These are phyloP conservation scores for Podospora tetraspora DNA, from an alignment of 495 filamentous ascomycete species.

Conservation along the genomic window DNA sequence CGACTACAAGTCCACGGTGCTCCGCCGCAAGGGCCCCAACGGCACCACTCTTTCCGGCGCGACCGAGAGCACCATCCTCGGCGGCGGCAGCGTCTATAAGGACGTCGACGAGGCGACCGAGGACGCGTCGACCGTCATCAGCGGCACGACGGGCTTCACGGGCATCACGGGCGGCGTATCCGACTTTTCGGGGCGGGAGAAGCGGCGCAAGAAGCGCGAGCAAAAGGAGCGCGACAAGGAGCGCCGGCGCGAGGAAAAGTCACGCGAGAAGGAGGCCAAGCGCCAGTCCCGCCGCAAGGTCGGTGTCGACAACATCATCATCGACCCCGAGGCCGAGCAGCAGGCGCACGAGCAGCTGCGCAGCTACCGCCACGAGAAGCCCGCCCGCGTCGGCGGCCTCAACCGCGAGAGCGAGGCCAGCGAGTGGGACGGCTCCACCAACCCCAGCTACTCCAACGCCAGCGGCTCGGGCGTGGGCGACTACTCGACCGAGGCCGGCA, in stretches of 20 bases:
- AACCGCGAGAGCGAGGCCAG: constrained; percentile 72
- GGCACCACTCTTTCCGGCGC: constrained; percentile 74
- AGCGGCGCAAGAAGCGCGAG: constrained; percentile 45
- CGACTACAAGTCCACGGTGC: constrained; percentile 93
- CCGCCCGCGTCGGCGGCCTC: constrained; percentile 78
- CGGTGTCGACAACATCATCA: constrained; percentile 37
- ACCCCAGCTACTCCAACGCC: constrained; percentile 43
- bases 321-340: constrained; percentile 60
- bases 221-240: constrained; percentile 45
- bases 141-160: constrained; percentile 39
- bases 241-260: constrained; percentile 40
- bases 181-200: constrained; percentile 43
- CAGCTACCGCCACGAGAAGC: constrained; percentile 75
- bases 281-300: constrained; percentile 38
- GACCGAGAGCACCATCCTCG: constrained; percentile 73
- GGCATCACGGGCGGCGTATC: constrained; percentile 46
- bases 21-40: constrained; percentile 87
- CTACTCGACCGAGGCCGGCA: constrained; percentile 48
- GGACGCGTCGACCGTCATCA: constrained; percentile 33
- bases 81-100: constrained; percentile 69
- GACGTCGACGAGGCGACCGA: constrained; percentile 56
- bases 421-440: constrained; percentile 59
- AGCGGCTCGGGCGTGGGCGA: constrained; percentile 19
- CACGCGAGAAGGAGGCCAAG: constrained; percentile 39
- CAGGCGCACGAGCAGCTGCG: constrained; percentile 57